Base-by-base conservation (phyloP, 345 rosid species). In the Eucalyptus virginea region DNA sequence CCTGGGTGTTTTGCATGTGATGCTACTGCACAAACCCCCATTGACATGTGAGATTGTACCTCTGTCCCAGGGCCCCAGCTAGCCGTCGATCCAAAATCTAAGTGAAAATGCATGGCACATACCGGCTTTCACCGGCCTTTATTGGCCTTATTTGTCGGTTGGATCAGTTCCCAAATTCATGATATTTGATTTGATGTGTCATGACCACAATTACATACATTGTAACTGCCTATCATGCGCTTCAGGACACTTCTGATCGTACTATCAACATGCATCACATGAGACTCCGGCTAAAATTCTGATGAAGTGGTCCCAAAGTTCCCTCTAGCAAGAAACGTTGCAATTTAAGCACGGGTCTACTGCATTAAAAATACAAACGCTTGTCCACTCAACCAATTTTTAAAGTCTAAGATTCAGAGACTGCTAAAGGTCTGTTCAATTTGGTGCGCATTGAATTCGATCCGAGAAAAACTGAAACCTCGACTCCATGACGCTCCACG, bases 381-480 rank as follows among this genome's bases (percentile, higher is more conserved):
- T 16, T 4, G 21, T 65, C 77, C 37, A 9, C 77, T 65, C 77
- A 65, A 65, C 37, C 77, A 65, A 65, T 65, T n/a, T 23, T n/a
- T 65, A n/a, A 65, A 65, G 77, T 65, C 37, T 7, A 17, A 8
- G 21, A 65, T 65, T n/a, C 11, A 52, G 3, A 32, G 34, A 65
- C 77, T 0, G 1, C 40, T 16, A 8, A 16, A n/a, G 21, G 40
- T 17, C 40, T 0, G 2, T n/a, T 65, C 23, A 8, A 16, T 65
- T n/a, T 3, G 2, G 40, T 16, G 40, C 6, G 10, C 40, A 8
- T 15, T n/a, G 37, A 32, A 65, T 62, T 30, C 9, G 9, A 30
- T 62, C 0, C 0, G 5, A 62, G 69, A 62, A 62, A 37, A 72
- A 19, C 7, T 2, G 28, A 72, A 72, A 37, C 6, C 45, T 34